Percentiles rank a stretch among this genome's conserved stretches.
Evolutionary conservation across 192 early-diverging fungal species (phyloP).

Genomic region (Thoreauomyces humboldtii): DNA sequence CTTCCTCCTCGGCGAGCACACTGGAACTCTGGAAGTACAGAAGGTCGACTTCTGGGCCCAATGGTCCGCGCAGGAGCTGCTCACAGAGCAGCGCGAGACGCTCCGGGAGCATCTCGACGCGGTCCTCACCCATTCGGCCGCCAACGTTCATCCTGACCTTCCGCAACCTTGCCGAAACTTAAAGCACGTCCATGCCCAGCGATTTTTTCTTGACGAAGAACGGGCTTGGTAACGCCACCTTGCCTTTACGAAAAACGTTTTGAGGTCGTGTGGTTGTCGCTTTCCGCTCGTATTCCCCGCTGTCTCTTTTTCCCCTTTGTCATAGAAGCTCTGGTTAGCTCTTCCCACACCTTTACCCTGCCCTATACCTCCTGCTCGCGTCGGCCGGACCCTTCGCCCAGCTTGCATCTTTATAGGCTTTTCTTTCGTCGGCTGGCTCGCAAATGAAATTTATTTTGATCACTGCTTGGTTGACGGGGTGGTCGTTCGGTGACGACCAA

Average conservation of each 20-base stretch:
- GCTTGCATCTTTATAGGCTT: too few species aligned
- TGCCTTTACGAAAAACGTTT: neutral
- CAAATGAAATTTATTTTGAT: too few species aligned
- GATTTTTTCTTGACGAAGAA: neutral
- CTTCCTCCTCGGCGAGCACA: constrained; percentile 3
- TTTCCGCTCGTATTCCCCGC: too few species aligned
- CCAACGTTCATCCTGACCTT: neutral
- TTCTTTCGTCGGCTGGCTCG: too few species aligned
- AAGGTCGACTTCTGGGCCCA: constrained; percentile 15
- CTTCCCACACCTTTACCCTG: neutral
- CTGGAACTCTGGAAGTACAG: constrained; percentile 2
- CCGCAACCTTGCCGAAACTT: neutral
- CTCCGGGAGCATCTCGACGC: constrained; percentile 8
- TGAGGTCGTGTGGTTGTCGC: neutral
- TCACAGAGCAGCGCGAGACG: constrained; percentile 18
- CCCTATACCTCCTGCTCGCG: constrained; percentile 4
- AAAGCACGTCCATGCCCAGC: neutral
- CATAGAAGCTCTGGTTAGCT: constrained; percentile 15
- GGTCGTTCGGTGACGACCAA: too few species aligned
- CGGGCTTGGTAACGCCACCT: neutral
- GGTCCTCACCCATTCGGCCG: neutral
- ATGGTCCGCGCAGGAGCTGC: constrained; percentile 19
- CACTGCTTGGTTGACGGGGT: too few species aligned
- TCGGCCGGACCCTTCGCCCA: too few species aligned
- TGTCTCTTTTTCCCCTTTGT: neutral